Base-by-base conservation (phyloP, 352 stramenopile species). In the Phytophthora pinifolia region DNA sequence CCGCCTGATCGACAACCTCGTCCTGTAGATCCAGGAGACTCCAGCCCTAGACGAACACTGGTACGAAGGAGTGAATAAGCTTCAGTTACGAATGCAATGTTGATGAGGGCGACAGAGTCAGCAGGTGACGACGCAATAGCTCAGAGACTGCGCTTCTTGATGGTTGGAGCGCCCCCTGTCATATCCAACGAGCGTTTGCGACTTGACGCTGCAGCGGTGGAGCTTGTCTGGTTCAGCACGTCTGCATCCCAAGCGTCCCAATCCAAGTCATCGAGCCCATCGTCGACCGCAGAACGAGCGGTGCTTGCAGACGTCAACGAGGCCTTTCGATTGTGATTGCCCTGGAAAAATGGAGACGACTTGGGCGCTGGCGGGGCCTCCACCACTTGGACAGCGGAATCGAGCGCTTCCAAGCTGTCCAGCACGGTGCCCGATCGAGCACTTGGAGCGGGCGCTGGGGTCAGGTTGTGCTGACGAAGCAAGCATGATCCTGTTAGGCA, bases 1-100 rank as follows among this genome's bases (percentile, higher is more conserved):
- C 37, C 88, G 97, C 42, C 81, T 99, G 41, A 99, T 99, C 70
- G 97, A 99, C 72, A 99, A 98, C 60, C 92, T 99, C 32, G 76
- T 94, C 22, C 44, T 97, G 34, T 92, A 72, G 51, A 44, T 27
- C 35, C 12, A 44, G 8, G 37, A 27, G 6, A 1, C n/a, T 34
- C 33, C 14, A 50, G 39, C 38, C 34, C 29, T 55, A 46, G 20
- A 56, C 17, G 33, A 48, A 52, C 20, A 12, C 27, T 43, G 41
- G 34, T 46, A 22, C 34, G 14, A 54, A 42, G 3, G 22, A 27
- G 22, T 60, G 59, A 56, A 68, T 65, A 67, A 47, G 58, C 9
- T 65, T 62, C 46, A 51, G 44, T 50, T 45, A 47, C 30, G 22
- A 31, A 31, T 49, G 33, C 31, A 59, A 9, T 37, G 30, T n/a